Conservation (phyloP, 257 asterid genomes). For the Datura wrightii region DNA sequence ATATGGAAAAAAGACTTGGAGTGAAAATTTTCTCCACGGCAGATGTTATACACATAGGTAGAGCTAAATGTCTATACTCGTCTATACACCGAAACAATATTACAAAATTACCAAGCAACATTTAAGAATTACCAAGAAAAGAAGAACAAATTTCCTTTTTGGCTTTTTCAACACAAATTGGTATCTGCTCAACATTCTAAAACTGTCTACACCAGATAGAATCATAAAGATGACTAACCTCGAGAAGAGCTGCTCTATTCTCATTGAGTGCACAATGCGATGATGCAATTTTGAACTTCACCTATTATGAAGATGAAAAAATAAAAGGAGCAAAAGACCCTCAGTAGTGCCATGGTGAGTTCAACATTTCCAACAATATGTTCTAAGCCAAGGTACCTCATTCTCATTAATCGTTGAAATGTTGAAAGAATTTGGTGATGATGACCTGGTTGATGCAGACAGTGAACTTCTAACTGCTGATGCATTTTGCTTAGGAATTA, state of each 20-base stretch:
- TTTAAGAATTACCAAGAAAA: neutral
- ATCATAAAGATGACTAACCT: conserved; percentile 56
- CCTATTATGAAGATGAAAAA: conserved; percentile 50
- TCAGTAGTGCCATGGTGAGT: neutral
- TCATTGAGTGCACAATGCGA: conserved; percentile 77
- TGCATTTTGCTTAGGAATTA: conserved; percentile 67
- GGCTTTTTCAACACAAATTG: conserved; percentile 1
- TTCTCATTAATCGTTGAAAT: conserved; percentile 73
- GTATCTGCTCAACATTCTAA: neutral
- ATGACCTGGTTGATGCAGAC: conserved; percentile 70
- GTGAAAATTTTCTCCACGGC: neutral
- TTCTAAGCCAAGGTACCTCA: conserved; percentile 61
- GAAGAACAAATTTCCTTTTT: neutral
- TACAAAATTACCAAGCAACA: neutral
- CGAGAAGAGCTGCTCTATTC: conserved; percentile 75
- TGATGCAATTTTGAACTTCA: conserved; percentile 85
- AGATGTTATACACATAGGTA: conserved; percentile 3
- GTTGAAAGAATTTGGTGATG: conserved; percentile 77
- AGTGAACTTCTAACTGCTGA: conserved; percentile 62
- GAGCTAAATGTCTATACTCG: conserved; percentile 15
- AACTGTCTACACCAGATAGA: conserved; percentile 29
- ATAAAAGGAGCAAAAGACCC: conserved; percentile 11
- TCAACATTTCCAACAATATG: neutral
- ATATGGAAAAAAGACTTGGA: neutral
- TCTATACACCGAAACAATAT: neutral